Percentiles rank a stretch among this genome's conserved stretches.
Conservation (phyloP, 192 early-diverging fungal genomes). For the Haplosporangium gracile region DNA sequence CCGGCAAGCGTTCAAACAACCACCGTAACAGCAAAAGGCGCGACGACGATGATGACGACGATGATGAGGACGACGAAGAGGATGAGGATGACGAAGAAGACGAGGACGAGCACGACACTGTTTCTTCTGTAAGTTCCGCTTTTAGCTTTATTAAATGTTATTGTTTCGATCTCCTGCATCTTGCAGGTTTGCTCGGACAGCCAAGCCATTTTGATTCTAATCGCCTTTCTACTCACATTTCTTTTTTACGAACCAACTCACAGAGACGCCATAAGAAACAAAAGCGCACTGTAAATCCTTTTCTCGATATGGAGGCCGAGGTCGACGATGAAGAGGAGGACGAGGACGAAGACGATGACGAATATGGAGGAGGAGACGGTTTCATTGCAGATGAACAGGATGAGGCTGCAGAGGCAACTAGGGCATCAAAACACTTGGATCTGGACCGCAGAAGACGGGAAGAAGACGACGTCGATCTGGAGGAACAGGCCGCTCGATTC, state of each 20-base stretch:
- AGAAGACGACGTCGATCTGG: constrained; percentile 85
- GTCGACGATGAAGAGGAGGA: constrained; percentile 80
- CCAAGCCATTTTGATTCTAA: not conserved
- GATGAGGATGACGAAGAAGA: constrained; percentile 69
- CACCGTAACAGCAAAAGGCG: constrained; percentile 15
- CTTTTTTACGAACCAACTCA: not conserved
- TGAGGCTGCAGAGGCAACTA: constrained; percentile 71
- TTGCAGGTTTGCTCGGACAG: not conserved
- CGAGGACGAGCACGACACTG: constrained; percentile 63
- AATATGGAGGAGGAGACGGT: constrained; percentile 72
- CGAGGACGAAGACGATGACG: constrained; percentile 77
- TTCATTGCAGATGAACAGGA: constrained; percentile 82
- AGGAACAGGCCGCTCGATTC: constrained; percentile 83
- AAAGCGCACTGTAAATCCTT: constrained; percentile 61
- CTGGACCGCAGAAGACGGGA: constrained; percentile 74
- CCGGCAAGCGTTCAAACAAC: constrained; percentile 11
- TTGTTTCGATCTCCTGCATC: constrained; percentile 2
- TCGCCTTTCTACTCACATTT: not conserved
- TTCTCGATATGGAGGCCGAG: constrained; percentile 75
- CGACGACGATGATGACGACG: constrained; percentile 52
- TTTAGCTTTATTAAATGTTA: not conserved
- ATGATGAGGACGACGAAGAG: constrained; percentile 61
- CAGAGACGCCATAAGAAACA: constrained; percentile 59
- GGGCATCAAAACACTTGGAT: constrained; percentile 75
- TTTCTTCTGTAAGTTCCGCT: constrained; percentile 41